phyloP scores from a whole-genome alignment of 345 rosid genomes.

The Heritiera fomes region DNA sequence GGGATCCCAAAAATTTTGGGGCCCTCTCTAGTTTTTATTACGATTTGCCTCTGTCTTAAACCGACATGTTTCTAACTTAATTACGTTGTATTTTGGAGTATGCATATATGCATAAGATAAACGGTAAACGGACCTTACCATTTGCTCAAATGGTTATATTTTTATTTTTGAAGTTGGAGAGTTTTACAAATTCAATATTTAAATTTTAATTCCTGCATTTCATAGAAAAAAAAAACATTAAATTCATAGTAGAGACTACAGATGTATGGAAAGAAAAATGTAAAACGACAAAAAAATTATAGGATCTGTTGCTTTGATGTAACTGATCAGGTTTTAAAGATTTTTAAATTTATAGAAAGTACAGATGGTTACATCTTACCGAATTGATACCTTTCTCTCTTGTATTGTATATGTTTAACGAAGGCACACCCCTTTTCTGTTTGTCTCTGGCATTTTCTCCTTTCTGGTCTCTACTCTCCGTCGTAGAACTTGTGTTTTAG shows the following conservation, averaged over 20 bases:
- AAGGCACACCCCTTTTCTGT: background rate
- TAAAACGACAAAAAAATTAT: background rate
- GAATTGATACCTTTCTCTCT: constrained; percentile 23
- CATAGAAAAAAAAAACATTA: background rate
- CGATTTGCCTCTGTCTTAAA: too few relatives aligned
- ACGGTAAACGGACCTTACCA: too few relatives aligned
- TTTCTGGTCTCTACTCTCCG: background rate
- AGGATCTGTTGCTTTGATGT: background rate
- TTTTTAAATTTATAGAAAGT: background rate
- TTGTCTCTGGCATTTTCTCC: background rate
- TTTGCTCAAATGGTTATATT: too few relatives aligned
- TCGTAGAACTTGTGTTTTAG: background rate
- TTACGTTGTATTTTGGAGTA: background rate
- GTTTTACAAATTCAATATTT: too few relatives aligned
- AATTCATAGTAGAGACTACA: background rate
- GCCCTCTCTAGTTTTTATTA: too few relatives aligned
- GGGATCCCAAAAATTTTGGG: too few relatives aligned
- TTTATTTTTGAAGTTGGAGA: too few relatives aligned
- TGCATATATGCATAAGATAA: too few relatives aligned
- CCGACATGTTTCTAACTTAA: too few relatives aligned
- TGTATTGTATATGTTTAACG: constrained; percentile 10
- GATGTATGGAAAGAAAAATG: background rate
- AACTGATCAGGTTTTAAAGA: background rate
- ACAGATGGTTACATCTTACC: constrained; percentile 32
- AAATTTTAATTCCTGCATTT: too few relatives aligned